Base-by-base conservation (phyloP, 2,329 filamentous ascomycete genomes). In the Neopestalotiopsis sp. region DNA sequence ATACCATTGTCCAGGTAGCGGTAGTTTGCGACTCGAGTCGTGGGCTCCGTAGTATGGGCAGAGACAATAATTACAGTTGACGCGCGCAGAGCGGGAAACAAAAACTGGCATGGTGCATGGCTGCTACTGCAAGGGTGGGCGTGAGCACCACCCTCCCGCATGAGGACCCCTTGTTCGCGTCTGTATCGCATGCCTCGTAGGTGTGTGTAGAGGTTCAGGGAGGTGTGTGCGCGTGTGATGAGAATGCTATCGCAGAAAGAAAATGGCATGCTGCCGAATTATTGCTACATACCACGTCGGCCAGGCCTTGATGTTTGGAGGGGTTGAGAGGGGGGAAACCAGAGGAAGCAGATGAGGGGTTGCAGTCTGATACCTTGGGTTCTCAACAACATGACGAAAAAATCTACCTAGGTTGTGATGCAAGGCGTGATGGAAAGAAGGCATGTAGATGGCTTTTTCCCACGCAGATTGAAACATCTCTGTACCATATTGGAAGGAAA, bases 41-140 rank as follows among this genome's bases (percentile, higher is more conserved):
- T 34, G 30, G 24, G 57, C 57, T 7, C 30, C 20, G 10, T 30
- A 14, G 57, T 30, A 14, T 59, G 20, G 57, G 24, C 57, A 30
- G 24, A 30, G 24, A 10, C 34, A 38, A 59, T 59, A 49, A 49
- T 66, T 66, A 66, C 49, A 49, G 42, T 66, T 66, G 63, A 66
- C 45, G 63, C 63, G 63, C 63, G 63, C 34, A 42, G 34, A 66
- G 63, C 63, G 63, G 63, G 63, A 57, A 66, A 66, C 49, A 66
- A 66, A 66, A 57, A 66, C 49, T 52, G 38, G n/a, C 24, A 45
- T 45, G 61, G 34, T 38, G 38, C 61, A 64, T 30, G 57, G 28
- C 42, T 64, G 61, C 40, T 64, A 20, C 61, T 66, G 49, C 63
- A 66, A 66, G 63, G 63, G 62, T 66, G 63, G 17, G 30, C 63